Percentiles rank a stretch among this genome's conserved stretches.
These are phyloP conservation scores for Carpinus fangiana DNA, from an alignment of 306 rosid species.

Conservation along the genomic window DNA sequence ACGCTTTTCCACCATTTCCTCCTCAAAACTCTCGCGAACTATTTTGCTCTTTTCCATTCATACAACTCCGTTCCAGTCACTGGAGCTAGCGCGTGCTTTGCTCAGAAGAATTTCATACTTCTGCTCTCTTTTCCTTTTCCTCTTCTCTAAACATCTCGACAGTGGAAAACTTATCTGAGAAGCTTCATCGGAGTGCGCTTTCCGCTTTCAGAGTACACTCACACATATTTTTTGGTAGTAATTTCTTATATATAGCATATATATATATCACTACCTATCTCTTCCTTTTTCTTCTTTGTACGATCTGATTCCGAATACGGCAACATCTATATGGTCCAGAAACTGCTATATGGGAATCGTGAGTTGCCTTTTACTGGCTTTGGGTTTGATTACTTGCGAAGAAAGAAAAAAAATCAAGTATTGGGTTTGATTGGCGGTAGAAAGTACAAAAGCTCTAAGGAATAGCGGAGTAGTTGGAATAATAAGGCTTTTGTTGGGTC, in stretches of 20 bases:
- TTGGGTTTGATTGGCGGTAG: neutral
- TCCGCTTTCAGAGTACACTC: neutral
- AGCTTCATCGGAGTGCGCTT: neutral
- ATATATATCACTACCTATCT: neutral
- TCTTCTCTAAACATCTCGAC: neutral
- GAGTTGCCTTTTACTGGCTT: neutral
- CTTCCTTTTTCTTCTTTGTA: neutral
- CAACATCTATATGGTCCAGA: neutral
- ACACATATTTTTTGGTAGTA: neutral
- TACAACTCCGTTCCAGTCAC: neutral
- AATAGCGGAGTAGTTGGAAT: neutral
- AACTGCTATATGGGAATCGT: neutral
- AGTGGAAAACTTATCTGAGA: neutral
- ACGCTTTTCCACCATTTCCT: constrained; percentile 20
- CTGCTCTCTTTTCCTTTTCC: neutral
- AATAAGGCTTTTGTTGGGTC: neutral
- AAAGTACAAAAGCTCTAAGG: neutral
- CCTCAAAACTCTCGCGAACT: constrained; percentile 12
- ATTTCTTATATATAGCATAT: neutral
- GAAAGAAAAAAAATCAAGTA: neutral
- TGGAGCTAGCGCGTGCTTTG: neutral
- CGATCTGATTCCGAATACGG: constrained; percentile 7
- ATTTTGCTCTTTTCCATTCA: neutral
- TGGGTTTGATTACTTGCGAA: neutral
- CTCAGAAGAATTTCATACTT: neutral